These are phyloP conservation scores for Colletotrichum karsti DNA, from an alignment of 2,329 filamentous ascomycete species.

Conservation along the genomic window DNA sequence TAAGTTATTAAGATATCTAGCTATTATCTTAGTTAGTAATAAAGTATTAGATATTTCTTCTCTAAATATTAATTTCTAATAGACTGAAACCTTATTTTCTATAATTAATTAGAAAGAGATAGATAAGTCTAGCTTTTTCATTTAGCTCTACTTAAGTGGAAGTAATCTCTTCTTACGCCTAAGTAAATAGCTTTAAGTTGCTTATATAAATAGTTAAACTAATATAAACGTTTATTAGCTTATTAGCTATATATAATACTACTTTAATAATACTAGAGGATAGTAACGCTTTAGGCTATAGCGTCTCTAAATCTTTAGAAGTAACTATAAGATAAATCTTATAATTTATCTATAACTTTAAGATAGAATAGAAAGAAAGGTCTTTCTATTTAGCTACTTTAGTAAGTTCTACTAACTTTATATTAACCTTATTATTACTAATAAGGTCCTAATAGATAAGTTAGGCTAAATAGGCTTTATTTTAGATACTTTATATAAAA, in stretches of 20 bases:
- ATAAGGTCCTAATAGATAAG: not conserved
- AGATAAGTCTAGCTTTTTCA: not conserved
- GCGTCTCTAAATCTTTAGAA: not conserved
- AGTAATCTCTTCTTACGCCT: not conserved
- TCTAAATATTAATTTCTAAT: not conserved
- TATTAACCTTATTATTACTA: not conserved
- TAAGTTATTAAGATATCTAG: not conserved
- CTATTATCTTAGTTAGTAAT: not conserved
- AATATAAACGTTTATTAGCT: not conserved
- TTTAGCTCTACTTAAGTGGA: not conserved
- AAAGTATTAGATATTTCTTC: not conserved
- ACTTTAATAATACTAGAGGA: not conserved
- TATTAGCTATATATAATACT: not conserved
- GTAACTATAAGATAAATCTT: not conserved
- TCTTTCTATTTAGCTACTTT: not conserved
- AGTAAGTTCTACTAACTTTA: not conserved
- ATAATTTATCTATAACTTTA: not conserved
- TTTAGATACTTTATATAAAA: not conserved
- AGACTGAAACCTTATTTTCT: not conserved
- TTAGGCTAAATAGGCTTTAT: not conserved
- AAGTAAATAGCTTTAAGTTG: not conserved
- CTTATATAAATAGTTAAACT: not conserved
- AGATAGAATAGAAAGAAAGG: not conserved
- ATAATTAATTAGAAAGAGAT: not conserved
- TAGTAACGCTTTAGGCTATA: not conserved